These are phyloP conservation scores for Sphagnum fallax DNA, from an alignment of 228 moss, liverwort and hornwort species.

Conservation along the genomic window DNA sequence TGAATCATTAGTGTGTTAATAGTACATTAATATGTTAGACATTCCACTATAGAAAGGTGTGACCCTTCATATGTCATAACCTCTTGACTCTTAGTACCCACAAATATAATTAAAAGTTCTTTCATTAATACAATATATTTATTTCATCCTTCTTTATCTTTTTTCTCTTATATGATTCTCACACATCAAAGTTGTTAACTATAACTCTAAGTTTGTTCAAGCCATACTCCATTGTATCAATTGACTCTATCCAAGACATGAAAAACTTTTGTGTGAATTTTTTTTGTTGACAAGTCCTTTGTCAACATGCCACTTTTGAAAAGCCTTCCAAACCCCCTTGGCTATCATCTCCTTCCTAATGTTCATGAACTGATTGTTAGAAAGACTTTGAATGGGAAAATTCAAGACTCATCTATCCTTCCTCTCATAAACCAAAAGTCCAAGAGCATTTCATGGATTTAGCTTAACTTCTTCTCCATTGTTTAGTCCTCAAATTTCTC, in stretches of 20 bases:
- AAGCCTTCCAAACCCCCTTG: neutral
- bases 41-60: no score
- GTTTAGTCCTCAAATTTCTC: neutral
- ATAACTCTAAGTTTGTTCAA: neutral
- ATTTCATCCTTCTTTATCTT: no score
- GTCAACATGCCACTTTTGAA: neutral
- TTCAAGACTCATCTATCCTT: neutral
- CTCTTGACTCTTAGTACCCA: no score
- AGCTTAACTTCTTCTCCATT: neutral
- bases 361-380: neutral
- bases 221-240: neutral
- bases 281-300: neutral
- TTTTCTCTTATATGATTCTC: no score
- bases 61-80: no score
- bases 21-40: no score
- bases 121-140: no score
- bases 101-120: no score
- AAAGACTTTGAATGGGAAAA: neutral
- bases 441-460: neutral
- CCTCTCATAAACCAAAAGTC: neutral
- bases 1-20: no score
- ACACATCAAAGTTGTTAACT: neutral
- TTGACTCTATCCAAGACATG: neutral
- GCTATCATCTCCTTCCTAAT: neutral
- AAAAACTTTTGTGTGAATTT: neutral